Evolutionary conservation across 345 rosid species (phyloP).

Genomic region (Brassica juncea): DNA sequence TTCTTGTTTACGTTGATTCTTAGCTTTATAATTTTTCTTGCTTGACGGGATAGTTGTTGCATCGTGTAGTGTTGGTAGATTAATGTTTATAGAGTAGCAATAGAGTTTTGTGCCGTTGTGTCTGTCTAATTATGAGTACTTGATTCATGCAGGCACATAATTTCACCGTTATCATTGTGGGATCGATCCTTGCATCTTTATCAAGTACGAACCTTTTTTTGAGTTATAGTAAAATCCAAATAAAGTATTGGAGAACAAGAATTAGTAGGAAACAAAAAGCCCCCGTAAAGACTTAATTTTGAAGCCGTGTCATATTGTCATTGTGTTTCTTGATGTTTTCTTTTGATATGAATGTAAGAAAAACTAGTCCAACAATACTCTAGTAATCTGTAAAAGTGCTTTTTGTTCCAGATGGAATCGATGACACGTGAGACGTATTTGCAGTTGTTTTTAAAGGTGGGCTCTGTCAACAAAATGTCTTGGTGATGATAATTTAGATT

Average conservation of each 20-base stretch:
- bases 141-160: constrained; percentile 99
- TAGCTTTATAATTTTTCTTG: not conserved
- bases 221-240: constrained; percentile 12
- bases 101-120: constrained; percentile 31
- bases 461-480: constrained; percentile 48
- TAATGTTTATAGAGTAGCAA: constrained; percentile 1
- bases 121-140: constrained; percentile 48
- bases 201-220: constrained; percentile 56
- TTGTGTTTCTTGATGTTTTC: constrained; percentile 9
- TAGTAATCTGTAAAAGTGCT: constrained; percentile 51
- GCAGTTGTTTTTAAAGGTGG: constrained; percentile 81
- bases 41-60: not conserved
- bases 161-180: constrained; percentile 54
- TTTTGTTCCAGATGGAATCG: constrained; percentile 96
- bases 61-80: not conserved
- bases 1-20: not conserved
- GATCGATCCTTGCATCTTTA: constrained; percentile 60
- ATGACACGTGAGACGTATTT: constrained; percentile 86
- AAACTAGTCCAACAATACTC: constrained; percentile 7
- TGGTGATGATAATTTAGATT: constrained; percentile 28
- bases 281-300: constrained; percentile 5
- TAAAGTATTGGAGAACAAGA: not conserved
- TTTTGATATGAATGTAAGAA: constrained; percentile 5
- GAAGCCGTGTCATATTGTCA: not conserved
- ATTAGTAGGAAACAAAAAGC: too few species aligned